Percentiles rank a stretch among this genome's conserved stretches.
These are phyloP conservation scores for Xylariaceae sp. DNA, from an alignment of 2,329 filamentous ascomycete genomes.

Conservation along the genomic window DNA sequence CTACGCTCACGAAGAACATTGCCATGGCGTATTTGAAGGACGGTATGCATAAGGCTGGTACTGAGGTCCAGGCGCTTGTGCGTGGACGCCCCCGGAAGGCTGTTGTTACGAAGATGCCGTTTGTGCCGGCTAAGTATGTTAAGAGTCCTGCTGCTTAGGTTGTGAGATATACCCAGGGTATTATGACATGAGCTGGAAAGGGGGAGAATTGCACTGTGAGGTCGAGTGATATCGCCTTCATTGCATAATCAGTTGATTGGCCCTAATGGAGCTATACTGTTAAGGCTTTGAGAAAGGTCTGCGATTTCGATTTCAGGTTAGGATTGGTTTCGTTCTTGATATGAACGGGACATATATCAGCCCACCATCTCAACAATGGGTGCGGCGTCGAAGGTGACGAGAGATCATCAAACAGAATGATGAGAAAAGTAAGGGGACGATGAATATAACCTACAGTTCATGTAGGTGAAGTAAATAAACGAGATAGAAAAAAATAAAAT, in stretches of 20 bases:
- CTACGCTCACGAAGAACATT: slow-evolving; percentile 81
- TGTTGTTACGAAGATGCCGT: slow-evolving; percentile 82
- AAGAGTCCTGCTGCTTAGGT: slow-evolving; percentile 36
- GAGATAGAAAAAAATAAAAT: background rate
- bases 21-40: slow-evolving; percentile 90
- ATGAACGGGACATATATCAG: background rate
- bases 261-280: too few species aligned
- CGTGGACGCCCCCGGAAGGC: slow-evolving; percentile 71
- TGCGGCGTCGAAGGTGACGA: too few species aligned
- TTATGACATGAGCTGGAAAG: too few species aligned
- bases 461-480: background rate
- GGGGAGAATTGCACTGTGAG: too few species aligned
- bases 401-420: background rate
- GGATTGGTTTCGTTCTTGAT: too few species aligned
- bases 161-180: too few species aligned
- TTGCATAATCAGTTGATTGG: too few species aligned
- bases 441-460: too few species aligned
- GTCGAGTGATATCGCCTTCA: too few species aligned
- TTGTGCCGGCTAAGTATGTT: slow-evolving; percentile 74
- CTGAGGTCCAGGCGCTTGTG: slow-evolving; percentile 71
- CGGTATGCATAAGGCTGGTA: slow-evolving; percentile 77
- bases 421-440: background rate
- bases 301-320: background rate
- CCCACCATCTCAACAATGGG: slow-evolving; percentile 12
- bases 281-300: background rate